phyloP scores from a whole-genome alignment of 805 yeast genomes.

The Lipomyces kockii region DNA sequence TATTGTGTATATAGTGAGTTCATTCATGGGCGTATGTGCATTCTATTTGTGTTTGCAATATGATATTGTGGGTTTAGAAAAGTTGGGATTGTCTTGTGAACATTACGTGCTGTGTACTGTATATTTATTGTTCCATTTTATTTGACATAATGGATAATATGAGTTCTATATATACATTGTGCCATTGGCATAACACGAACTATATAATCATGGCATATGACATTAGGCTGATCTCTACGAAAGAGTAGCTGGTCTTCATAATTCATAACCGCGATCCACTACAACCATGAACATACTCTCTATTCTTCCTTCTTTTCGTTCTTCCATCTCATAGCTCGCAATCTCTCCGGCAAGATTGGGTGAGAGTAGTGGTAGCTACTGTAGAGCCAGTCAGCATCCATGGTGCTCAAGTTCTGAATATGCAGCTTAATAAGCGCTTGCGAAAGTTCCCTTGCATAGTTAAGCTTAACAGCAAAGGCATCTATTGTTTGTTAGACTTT shows the following conservation, averaged over 20 bases:
- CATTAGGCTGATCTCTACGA: background rate
- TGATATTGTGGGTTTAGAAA: background rate
- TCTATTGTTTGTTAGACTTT: constrained; percentile 14
- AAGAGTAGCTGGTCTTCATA: background rate
- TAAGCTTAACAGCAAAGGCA: constrained; percentile 66
- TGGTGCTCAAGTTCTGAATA: constrained; percentile 79
- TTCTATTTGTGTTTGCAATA: background rate
- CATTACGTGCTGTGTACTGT: background rate
- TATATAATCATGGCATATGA: background rate
- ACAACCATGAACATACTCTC: background rate
- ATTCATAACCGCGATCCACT: background rate
- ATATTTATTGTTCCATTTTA: background rate
- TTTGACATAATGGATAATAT: background rate
- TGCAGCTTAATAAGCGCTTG: constrained; percentile 74
- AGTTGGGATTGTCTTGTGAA: background rate
- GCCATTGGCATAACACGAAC: background rate
- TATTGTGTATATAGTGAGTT: background rate
- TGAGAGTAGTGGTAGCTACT: constrained; percentile 89
- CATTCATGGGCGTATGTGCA: background rate
- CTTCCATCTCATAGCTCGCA: constrained; percentile 64
- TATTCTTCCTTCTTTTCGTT: constrained; percentile 31
- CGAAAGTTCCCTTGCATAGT: constrained; percentile 70
- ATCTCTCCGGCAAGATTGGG: constrained; percentile 89
- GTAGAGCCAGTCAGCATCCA: constrained; percentile 88
- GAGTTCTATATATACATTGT: background rate